Evolutionary conservation across 192 early-diverging fungal genomes (phyloP).

Genomic region (Podila clonocystis): DNA sequence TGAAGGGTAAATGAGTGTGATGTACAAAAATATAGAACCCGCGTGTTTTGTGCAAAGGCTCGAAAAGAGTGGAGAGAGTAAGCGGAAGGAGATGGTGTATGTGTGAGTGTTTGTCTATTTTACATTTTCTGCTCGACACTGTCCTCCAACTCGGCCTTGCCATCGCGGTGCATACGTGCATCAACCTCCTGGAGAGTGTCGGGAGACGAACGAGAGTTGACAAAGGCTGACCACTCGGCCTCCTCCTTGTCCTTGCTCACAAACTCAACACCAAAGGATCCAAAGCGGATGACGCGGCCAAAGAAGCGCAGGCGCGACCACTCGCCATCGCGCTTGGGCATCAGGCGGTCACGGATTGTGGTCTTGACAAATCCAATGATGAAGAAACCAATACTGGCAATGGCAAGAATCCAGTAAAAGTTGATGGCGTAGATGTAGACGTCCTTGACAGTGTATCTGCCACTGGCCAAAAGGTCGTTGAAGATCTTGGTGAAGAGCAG

Average conservation of each 20-base stretch:
- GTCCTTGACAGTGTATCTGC: slow-evolving; percentile 52
- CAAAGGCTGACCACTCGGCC: slow-evolving; percentile 55
- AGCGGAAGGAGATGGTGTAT: background rate
- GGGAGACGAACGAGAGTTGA: slow-evolving; percentile 11
- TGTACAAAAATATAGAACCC: too few species aligned
- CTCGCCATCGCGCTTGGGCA: slow-evolving; percentile 69
- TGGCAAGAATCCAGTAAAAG: slow-evolving; percentile 75
- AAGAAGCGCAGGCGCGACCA: slow-evolving; percentile 67
- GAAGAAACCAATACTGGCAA: slow-evolving; percentile 63
- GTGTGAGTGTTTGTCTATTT: background rate
- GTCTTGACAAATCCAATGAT: slow-evolving; percentile 68
- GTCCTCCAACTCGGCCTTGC: background rate
- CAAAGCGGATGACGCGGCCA: slow-evolving; percentile 66
- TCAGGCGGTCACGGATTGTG: slow-evolving; percentile 73
- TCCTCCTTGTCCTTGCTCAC: slow-evolving; percentile 61
- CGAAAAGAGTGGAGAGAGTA: too few species aligned
- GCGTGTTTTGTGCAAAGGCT: too few species aligned
- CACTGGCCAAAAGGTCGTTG: slow-evolving; percentile 58
- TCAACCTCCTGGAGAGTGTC: slow-evolving; percentile 12
- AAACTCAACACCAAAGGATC: slow-evolving; percentile 34
- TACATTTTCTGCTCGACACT: background rate
- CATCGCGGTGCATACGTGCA: background rate
- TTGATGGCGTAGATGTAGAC: slow-evolving; percentile 63
- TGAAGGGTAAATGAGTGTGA: too few species aligned
- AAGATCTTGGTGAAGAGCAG: slow-evolving; percentile 72